Conservation (phyloP, 805 yeast genomes). For the Hanseniaspora taiwanica region DNA sequence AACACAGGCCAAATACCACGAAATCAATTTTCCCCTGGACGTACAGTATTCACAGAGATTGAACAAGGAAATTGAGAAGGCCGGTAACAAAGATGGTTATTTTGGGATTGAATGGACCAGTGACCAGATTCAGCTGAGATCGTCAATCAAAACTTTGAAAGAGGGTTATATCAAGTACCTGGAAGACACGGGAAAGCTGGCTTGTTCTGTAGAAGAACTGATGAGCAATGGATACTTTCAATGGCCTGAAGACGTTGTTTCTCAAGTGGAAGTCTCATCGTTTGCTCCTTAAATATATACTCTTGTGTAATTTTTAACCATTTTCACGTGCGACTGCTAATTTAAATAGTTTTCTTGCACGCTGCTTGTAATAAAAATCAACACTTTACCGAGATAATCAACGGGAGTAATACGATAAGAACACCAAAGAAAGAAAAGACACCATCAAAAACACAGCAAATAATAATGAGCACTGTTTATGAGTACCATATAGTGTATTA, state of each 20-base stretch:
- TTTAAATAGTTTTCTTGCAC: no score
- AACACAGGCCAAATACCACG: conserved; percentile 36
- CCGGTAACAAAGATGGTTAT: conserved; percentile 29
- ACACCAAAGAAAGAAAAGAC: no score
- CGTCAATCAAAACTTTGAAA: conserved; percentile 31
- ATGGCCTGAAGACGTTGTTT: conserved; percentile 16
- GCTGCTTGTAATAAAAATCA: no score
- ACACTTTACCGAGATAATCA: no score
- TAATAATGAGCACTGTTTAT: neutral
- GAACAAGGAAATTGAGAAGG: conserved; percentile 24
- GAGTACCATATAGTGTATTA: neutral
- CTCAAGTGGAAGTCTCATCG: conserved; percentile 10
- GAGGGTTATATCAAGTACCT: conserved; percentile 31
- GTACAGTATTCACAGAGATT: conserved; percentile 41
- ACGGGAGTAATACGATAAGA: no score
- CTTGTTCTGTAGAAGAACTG: conserved; percentile 27
- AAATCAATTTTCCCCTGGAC: conserved; percentile 42
- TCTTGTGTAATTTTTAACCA: no score
- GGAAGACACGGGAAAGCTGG: conserved; percentile 27
- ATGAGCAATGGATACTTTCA: conserved; percentile 25
- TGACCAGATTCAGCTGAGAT: conserved; percentile 30
- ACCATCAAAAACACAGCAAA: no score
- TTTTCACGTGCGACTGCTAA: no score
- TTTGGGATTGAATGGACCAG: conserved; percentile 41
- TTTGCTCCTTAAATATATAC: conserved; percentile 2